Evolutionary conservation across 1,284 basidiomycete genomes (phyloP), one percentile per base, ranked within the genome.

Genomic region (Cutaneotrichosporon sp.): DNA sequence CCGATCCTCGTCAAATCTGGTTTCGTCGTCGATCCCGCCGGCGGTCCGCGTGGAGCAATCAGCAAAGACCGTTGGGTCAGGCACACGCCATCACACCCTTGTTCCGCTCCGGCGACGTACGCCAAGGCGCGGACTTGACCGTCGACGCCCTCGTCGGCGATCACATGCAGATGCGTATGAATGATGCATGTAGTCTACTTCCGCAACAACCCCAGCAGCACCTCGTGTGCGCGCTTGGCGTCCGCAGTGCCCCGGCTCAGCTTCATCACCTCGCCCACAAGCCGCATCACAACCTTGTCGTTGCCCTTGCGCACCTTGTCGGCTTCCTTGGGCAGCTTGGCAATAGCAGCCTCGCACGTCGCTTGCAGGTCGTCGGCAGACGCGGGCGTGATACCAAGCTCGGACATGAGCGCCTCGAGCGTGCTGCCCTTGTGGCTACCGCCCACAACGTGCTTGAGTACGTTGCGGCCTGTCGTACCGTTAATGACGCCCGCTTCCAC

Each of bases 251-350:
- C 93, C 54, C 82, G 79, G 55, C 85, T 88, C 49, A 81, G 72
- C 73, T 85, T 88, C 90, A 97, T 97, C 20, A 94, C 88, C 68
- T 83, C 80, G 0, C 94, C 94, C 8, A 97, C 81, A 33, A 98
- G 80, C 57, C 87, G 85, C 77, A 90, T 90, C 38, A 97, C 68
- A 1, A 93, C 91, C 58, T 88, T 90, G 26, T 77, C 73, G 55
- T 89, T 87, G 0, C 94, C 92, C 36, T 79, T 77, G 15, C 81
- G 80, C 18, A 89, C 81, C 18, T 83, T 84, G 7, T 80, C 80
- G 0, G 82, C 84, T 66, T 93, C 89, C 42, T 80, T 76, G 0
- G 90, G 88, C 44, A 90, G 76, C 8, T 79, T 81, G 7, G 73
- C 69, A 17, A 96, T 83, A 0, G 85, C 87, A 8, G 41, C 75